Evolutionary conservation across 371 early-diverging fungal species (phyloP), one percentile per base, ranked within the genome.

Genomic region (Paraphysoderma sedebokerense): DNA sequence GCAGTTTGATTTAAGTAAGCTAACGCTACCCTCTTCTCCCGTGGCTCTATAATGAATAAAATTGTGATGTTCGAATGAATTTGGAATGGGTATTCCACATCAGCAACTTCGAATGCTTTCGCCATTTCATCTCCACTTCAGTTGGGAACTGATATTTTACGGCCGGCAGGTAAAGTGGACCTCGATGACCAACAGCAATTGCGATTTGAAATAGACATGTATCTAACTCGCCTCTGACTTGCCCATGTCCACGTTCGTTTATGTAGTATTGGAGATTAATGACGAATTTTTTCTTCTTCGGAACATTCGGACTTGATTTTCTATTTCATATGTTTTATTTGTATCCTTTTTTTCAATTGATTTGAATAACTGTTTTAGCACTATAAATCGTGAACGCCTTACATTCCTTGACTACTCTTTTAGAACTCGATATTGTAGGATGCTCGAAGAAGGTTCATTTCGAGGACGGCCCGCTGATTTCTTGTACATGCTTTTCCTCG

Each of bases 381-480:
- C 9, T 39, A 3, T 13, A 6, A 27, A 12, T 55, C 7, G 24
- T 6, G 32, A 24, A 5, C 7, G 30, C 2, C 12, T 12, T 32
- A 13, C 19, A 7, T 23, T 1, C n/a, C 17, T 27, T 13, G 9
- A 15, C 0, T 23, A 1, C 20, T 17, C 1, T 0, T 0, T n/a
- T 51, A 86, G 86, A 17, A 75, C 82, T 17, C 74, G 82, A 46
- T 90, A 93, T 58, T 80, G 81, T 52, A 69, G 91, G 26, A 85
- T 85, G 80, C 73, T 96, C 53, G 97, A 96, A 57, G 92, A 92
- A 59, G 91, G 87, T 0, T 87, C 85, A 46, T 92, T 82, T 62
- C 72, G 86, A 38, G 81, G 77, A 36, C 74, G 85, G 42, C 79
- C 85, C 1, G 88, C 87, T 20, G 95, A 97, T 60, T 93, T 85